Conservation (phyloP, 305 asterid species). For the Fraxinus angustifolia region DNA sequence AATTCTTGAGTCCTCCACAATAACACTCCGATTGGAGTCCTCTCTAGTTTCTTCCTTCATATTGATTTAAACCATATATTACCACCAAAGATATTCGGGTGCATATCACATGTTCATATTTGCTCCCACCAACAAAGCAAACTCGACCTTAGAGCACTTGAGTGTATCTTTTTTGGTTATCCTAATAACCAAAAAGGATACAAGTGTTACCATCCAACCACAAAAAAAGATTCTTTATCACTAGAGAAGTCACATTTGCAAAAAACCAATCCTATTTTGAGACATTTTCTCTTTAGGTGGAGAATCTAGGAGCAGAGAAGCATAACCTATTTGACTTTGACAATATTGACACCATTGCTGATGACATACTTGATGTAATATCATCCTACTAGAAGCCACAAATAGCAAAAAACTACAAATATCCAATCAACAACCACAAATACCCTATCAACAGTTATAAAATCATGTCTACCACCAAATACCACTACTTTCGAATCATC, state of each 20-base stretch:
- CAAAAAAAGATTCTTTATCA: not conserved
- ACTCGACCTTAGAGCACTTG: not conserved
- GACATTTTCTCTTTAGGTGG: not conserved
- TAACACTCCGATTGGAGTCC: not conserved
- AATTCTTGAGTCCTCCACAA: not conserved
- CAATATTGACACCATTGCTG: not conserved
- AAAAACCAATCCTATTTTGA: not conserved
- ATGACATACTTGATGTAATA: not conserved
- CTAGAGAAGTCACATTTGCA: not conserved
- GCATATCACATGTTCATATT: not conserved
- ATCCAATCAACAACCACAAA: no score
- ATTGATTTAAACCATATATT: not conserved
- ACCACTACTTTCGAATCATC: not conserved
- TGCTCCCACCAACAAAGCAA: not conserved
- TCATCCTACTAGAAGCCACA: not conserved
- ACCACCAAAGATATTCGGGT: not conserved
- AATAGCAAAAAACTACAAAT: no score
- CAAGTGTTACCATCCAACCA: not conserved
- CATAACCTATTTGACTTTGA: not conserved
- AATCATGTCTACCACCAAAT: not conserved
- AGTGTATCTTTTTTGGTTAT: not conserved
- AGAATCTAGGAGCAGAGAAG: not conserved
- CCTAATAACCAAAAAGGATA: not conserved
- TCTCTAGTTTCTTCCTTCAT: not conserved
- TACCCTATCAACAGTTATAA: not conserved